These are phyloP conservation scores for Gaultheria prostrata DNA, from an alignment of 148 eudicot species.

Conservation along the genomic window DNA sequence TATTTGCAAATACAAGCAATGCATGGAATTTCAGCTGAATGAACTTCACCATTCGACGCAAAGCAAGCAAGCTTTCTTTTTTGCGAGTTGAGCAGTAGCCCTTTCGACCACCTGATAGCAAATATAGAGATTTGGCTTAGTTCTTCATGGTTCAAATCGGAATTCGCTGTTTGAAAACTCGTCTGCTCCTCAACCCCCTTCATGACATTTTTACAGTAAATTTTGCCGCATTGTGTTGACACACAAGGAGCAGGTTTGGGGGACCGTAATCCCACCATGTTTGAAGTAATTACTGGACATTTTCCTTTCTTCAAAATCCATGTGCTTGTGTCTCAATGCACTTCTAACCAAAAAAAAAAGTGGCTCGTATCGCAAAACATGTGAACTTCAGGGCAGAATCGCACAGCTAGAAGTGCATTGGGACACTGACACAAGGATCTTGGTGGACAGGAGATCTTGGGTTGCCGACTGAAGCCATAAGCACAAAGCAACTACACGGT, in stretches of 20 bases:
- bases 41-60: conserved; percentile 23
- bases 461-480: not conserved
- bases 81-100: conserved; percentile 40
- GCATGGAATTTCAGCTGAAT: not conserved
- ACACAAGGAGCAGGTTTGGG: not conserved
- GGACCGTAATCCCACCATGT: not conserved
- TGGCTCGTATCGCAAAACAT: not conserved
- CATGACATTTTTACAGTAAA: not conserved
- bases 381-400: not conserved
- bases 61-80: conserved; percentile 54
- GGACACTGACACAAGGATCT: not conserved
- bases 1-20: not conserved
- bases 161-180: not conserved
- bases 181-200: not conserved
- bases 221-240: not conserved
- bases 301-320: not conserved
- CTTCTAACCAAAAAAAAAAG: not conserved
- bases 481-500: not conserved
- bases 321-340: not conserved
- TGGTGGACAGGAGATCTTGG: not conserved
- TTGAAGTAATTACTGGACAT: not conserved
- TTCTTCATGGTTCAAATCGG: not conserved
- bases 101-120: conserved; percentile 46
- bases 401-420: not conserved
- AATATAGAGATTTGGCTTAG: conserved; percentile 13